phyloP scores from a whole-genome alignment of 1,139 yeast genomes.

The Nakaseomyces kungkrabaensis region DNA sequence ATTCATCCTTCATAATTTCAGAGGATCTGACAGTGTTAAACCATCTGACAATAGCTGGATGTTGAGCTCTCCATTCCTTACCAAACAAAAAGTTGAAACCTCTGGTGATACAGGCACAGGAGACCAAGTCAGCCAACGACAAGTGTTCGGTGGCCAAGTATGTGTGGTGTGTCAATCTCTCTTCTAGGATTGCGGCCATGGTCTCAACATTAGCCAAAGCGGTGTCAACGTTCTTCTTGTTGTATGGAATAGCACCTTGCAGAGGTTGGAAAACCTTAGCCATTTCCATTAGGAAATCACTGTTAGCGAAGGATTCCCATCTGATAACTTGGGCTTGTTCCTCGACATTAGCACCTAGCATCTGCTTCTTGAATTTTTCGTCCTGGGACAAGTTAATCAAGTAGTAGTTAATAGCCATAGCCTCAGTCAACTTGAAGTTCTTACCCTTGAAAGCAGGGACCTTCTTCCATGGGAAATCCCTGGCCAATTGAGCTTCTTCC shows the following conservation, averaged over 20 bases:
- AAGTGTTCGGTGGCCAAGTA: constrained; percentile 87
- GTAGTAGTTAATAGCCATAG: constrained; percentile 55
- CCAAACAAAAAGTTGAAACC: constrained; percentile 65
- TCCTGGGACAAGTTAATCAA: constrained; percentile 26
- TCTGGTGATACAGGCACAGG: constrained; percentile 51
- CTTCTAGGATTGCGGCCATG: constrained; percentile 43
- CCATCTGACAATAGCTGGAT: constrained; percentile 82
- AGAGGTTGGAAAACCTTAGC: constrained; percentile 36
- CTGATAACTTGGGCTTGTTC: constrained; percentile 64
- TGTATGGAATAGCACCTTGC: constrained; percentile 51
- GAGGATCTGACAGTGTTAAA: constrained; percentile 58
- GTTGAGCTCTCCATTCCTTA: constrained; percentile 60
- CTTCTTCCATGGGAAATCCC: constrained; percentile 60
- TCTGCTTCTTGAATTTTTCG: constrained; percentile 21
- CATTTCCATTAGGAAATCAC: constrained; percentile 48
- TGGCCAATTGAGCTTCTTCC: constrained; percentile 37
- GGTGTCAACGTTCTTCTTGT: constrained; percentile 69
- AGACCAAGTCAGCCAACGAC: constrained; percentile 72
- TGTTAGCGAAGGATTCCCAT: constrained; percentile 77
- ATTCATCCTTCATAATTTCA: constrained; percentile 43
- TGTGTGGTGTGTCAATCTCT: constrained; percentile 64
- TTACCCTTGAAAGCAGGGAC: constrained; percentile 75
- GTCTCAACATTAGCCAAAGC: constrained; percentile 35
- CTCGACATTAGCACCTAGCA: constrained; percentile 55
- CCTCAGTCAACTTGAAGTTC: constrained; percentile 67